Conservation (phyloP, 2,329 filamentous ascomycete genomes). For the Chaetomium olivaceum region DNA sequence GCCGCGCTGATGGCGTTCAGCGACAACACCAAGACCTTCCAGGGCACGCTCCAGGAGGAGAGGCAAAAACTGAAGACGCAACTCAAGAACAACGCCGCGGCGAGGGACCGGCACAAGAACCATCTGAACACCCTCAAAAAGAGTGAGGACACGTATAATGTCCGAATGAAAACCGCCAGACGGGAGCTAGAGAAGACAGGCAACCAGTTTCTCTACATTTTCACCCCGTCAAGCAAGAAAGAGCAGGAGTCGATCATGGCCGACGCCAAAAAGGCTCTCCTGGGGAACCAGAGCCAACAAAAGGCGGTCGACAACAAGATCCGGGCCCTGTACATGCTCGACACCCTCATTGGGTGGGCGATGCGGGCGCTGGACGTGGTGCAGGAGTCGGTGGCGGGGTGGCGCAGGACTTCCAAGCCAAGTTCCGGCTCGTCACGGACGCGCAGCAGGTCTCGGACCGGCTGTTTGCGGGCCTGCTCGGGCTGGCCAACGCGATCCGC, state of each 20-base stretch:
- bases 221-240: background rate
- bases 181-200: background rate
- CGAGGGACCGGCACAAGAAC: background rate
- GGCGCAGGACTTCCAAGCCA: conserved; percentile 7
- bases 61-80: background rate
- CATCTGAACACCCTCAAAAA: background rate
- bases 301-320: background rate
- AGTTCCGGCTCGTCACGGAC: background rate
- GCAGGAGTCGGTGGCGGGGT: background rate
- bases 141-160: too few species aligned
- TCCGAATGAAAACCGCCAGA: background rate
- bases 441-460: background rate
- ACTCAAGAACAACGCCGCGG: background rate
- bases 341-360: conserved; percentile 3
- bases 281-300: background rate
- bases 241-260: background rate
- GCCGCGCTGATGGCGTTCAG: conserved; percentile 2
- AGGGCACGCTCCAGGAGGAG: background rate
- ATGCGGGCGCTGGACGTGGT: conserved; percentile 4
- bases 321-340: conserved; percentile 1
- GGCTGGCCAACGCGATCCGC: background rate
- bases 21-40: conserved; percentile 6
- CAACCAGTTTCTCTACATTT: background rate
- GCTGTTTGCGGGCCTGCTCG: conserved; percentile 3
- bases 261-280: background rate